These are phyloP conservation scores for Xylaria scruposa DNA, from an alignment of 495 filamentous ascomycete genomes.

Conservation along the genomic window DNA sequence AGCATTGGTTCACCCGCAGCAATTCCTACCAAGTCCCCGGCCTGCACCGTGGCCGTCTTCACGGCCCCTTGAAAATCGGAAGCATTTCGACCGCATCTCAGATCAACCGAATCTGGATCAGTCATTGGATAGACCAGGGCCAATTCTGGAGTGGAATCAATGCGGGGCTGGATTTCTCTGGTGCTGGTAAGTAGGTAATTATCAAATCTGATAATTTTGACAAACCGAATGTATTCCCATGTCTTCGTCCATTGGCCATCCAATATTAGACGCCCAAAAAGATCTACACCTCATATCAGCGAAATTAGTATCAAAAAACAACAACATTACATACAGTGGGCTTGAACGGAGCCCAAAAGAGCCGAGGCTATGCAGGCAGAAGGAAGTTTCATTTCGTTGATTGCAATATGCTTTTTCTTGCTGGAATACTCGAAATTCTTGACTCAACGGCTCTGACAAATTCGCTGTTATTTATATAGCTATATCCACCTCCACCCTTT, in stretches of 20 bases:
- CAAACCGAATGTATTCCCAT: slow-evolving; percentile 35
- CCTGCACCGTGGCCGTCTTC: background rate
- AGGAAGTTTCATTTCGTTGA: background rate
- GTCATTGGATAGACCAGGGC: slow-evolving; percentile 19
- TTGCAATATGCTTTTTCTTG: background rate
- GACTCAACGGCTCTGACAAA: background rate
- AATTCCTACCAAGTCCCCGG: background rate
- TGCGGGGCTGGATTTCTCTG: background rate
- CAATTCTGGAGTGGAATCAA: background rate
- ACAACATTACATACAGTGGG: background rate
- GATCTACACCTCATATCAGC: background rate
- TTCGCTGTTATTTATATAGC: background rate
- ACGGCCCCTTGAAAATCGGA: background rate
- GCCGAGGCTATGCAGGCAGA: background rate
- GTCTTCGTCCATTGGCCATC: slow-evolving; percentile 24
- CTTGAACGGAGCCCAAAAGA: background rate
- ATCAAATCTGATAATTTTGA: background rate
- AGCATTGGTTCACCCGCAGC: background rate
- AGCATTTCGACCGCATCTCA: background rate
- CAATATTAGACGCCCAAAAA: slow-evolving; percentile 9
- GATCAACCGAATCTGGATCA: slow-evolving; percentile 22
- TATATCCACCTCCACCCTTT: background rate
- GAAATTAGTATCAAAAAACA: background rate
- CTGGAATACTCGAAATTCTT: background rate
- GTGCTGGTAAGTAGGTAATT: background rate